phyloP scores from a whole-genome alignment of 495 filamentous ascomycete genomes.

The Sporormia fimetaria region DNA sequence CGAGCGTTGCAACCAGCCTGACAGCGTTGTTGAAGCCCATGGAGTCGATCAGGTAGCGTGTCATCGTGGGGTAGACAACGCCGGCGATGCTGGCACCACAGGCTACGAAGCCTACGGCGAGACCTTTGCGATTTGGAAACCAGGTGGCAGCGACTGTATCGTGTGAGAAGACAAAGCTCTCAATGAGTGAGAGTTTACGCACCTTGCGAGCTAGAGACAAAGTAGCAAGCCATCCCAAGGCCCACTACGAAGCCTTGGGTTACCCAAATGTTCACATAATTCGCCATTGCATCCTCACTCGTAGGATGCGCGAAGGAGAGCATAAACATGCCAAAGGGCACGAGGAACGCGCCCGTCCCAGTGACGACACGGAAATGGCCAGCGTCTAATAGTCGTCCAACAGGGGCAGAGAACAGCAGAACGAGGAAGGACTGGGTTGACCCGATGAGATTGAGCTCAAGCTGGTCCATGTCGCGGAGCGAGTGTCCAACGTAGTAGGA shows the following conservation, averaged over 20 bases:
- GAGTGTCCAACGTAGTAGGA: slow-evolving; percentile 34
- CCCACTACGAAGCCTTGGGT: slow-evolving; percentile 35
- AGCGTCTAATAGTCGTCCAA: slow-evolving; percentile 36
- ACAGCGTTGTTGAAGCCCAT: slow-evolving; percentile 32
- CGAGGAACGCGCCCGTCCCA: slow-evolving; percentile 27
- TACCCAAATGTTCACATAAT: slow-evolving; percentile 31
- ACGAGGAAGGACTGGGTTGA: slow-evolving; percentile 32
- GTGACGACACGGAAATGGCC: slow-evolving; percentile 28
- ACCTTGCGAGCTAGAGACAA: slow-evolving; percentile 37
- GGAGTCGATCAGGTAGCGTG: slow-evolving; percentile 27
- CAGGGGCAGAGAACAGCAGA: slow-evolving; percentile 31
- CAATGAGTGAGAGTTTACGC: background rate
- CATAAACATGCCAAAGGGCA: slow-evolving; percentile 31
- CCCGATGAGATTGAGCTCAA: slow-evolving; percentile 34
- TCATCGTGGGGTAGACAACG: slow-evolving; percentile 32
- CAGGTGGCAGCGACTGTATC: slow-evolving; percentile 33
- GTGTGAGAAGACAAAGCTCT: slow-evolving; percentile 2
- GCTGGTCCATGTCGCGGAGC: slow-evolving; percentile 22
- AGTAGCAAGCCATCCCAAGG: slow-evolving; percentile 38
- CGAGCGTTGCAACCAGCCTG: slow-evolving; percentile 26
- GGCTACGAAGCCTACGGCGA: slow-evolving; percentile 37
- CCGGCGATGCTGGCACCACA: slow-evolving; percentile 35
- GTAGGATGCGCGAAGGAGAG: slow-evolving; percentile 27
- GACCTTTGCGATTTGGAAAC: slow-evolving; percentile 31
- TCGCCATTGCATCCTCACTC: slow-evolving; percentile 20